Conservation (phyloP, 495 filamentous ascomycete species). For the Neurospora sp. region DNA sequence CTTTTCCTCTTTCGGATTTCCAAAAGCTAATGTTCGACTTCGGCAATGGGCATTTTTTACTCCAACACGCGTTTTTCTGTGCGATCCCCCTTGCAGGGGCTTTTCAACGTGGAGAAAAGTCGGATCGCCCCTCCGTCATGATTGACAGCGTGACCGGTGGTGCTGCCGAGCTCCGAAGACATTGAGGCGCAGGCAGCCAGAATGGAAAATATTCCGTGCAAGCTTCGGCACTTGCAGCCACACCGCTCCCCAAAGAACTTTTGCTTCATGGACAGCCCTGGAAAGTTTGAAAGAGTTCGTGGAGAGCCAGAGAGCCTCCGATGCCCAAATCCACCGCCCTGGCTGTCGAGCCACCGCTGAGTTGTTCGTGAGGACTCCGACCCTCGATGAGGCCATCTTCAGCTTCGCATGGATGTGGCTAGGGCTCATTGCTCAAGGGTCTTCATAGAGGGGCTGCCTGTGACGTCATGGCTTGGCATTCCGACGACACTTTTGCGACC, state of each 20-base stretch:
- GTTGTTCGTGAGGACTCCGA: background rate
- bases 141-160: background rate
- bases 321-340: background rate
- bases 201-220: background rate
- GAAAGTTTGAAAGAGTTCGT: background rate
- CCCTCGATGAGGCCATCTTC: background rate
- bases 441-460: background rate
- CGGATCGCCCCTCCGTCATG: background rate
- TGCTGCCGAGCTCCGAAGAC: background rate
- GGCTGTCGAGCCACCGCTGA: background rate
- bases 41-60: background rate
- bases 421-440: background rate
- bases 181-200: background rate
- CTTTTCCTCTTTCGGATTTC: background rate
- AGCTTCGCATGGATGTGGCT: constrained; percentile 3
- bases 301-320: background rate
- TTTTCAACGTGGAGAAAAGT: background rate
- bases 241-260: background rate
- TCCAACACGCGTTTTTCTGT: background rate
- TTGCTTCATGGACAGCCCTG: background rate
- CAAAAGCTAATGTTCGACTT: background rate
- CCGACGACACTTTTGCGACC: background rate
- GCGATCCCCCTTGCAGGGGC: background rate
- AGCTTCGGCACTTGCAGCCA: background rate
- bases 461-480: background rate